Evolutionary conservation across 2,329 filamentous ascomycete species (phyloP).

Genomic region (Fusarium begoniae): DNA sequence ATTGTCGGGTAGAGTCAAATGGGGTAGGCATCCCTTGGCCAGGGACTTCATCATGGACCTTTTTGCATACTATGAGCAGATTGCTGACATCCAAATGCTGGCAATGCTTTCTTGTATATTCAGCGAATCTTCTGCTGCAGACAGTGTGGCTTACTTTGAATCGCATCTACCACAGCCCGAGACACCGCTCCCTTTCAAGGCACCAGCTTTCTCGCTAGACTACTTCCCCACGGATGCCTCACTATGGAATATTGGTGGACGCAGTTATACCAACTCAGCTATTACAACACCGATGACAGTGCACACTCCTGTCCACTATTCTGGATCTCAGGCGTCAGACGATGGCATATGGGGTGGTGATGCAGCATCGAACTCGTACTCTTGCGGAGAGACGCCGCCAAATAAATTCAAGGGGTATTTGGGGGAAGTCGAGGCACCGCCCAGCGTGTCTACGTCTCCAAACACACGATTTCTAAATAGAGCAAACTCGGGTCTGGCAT

Average conservation of each 20-base stretch:
- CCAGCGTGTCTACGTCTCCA: conserved; percentile 68
- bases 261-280: conserved; percentile 63
- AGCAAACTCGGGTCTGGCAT: conserved; percentile 64
- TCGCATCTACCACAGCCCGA: conserved; percentile 66
- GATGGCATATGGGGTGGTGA: conserved; percentile 63
- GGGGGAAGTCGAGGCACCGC: conserved; percentile 57
- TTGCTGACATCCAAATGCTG: conserved; percentile 74
- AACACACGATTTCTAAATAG: conserved; percentile 63
- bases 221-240: conserved; percentile 70
- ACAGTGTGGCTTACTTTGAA: conserved; percentile 66
- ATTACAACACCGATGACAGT: conserved; percentile 66
- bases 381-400: conserved; percentile 70
- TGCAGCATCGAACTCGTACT: conserved; percentile 65
- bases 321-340: conserved; percentile 66
- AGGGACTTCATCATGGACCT: conserved; percentile 68
- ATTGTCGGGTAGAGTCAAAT: conserved; percentile 70
- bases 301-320: conserved; percentile 64
- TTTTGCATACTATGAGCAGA: conserved; percentile 70
- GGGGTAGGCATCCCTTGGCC: conserved; percentile 73
- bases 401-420: conserved; percentile 58
- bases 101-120: conserved; percentile 78
- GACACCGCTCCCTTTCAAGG: conserved; percentile 71
- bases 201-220: conserved; percentile 71
- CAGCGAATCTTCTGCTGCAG: conserved; percentile 65
- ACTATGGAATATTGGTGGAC: conserved; percentile 61